Base-by-base conservation (phyloP, 1,284 basidiomycete genomes). In the Mycosarcoma mackinlayi region DNA sequence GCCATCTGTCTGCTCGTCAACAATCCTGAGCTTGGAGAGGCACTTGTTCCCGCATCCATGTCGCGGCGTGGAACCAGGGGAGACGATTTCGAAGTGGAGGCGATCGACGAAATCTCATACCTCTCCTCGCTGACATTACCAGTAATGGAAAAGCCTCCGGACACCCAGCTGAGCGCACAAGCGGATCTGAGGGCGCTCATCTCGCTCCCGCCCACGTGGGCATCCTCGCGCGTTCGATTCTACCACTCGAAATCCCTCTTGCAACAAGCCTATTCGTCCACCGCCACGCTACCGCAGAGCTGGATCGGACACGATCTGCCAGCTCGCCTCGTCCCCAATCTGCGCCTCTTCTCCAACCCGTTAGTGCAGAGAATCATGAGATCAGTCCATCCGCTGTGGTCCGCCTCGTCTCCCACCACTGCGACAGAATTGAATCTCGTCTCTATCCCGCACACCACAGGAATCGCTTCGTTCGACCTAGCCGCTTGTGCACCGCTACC, bases 301-400 rank as follows among this genome's bases (percentile, higher is more conserved):
- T 85, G 81, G 84, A 66, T 82, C 27, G 84, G 81, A 34, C 84
- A 84, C 68, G 83, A 83, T 39, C 64, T 83, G 1, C 73, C 82
- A 37, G 82, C 82, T 51, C 79, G 82, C 27, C 72, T 83, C 35
- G 65, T 83, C 13, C 83, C 81, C 14, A 7, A 44, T 4, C 4
- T 31, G 0, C 10, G 21, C 3, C 31, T 49, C 9, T 39, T 64
- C 7, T 40, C 53, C 1, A 33, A 47, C 7, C 31, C 41, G 1
- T 34, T 13, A 18, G 14, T 38, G 6, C 60, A 58, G 16, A 6
- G 8, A 3, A 3, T 56, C 10, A 50, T 62, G 50, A 6, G 10
- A 7, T 16, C 28, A 0, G 31, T 71, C 31, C 68, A 71, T 25
- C 68, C 68, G 0, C 40, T 66, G 4, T 71, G 62, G 62, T 27